Conservation (phyloP, 73 alveolate genomes). For the Paraurostyla sp. region DNA sequence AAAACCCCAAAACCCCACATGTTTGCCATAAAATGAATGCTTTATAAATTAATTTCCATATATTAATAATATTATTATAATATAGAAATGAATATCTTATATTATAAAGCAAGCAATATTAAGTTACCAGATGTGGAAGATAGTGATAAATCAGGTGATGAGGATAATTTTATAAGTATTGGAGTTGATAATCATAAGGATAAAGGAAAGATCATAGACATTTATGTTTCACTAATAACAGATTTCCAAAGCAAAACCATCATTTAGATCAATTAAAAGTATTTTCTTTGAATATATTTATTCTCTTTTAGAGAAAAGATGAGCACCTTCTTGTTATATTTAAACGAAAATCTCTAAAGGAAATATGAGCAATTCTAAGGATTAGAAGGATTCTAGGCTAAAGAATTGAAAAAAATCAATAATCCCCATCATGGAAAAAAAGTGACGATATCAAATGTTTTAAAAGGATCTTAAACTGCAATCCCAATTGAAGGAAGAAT, state of each 20-base stretch:
- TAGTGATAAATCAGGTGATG: conserved; percentile 35
- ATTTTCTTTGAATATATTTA: not conserved
- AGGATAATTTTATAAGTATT: conserved; percentile 22
- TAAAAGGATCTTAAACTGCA: not conserved
- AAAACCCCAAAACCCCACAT: too few relatives aligned
- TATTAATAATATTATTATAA: not conserved
- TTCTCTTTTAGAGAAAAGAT: conserved; percentile 1
- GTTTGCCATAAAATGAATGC: too few relatives aligned
- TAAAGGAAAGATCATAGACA: conserved; percentile 54
- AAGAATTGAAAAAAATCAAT: not conserved
- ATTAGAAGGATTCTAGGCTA: conserved; percentile 17
- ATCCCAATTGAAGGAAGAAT: conserved; percentile 33
- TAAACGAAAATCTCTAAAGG: conserved; percentile 33
- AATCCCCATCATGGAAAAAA: not conserved
- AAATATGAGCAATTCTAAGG: conserved; percentile 40
- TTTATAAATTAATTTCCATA: too few relatives aligned
- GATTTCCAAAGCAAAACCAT: conserved; percentile 36
- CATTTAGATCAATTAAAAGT: conserved; percentile 19
- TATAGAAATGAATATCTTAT: conserved; percentile 45
- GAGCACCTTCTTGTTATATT: not conserved
- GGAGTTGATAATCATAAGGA: not conserved
- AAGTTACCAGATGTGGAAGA: conserved; percentile 24
- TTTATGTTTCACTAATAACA: conserved; percentile 12
- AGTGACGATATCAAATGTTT: not conserved
- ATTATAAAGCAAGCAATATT: not conserved